Evolutionary conservation across 1,284 basidiomycete species (phyloP), one percentile per base, ranked within the genome.

Genomic region (Pseudozyma sp.): DNA sequence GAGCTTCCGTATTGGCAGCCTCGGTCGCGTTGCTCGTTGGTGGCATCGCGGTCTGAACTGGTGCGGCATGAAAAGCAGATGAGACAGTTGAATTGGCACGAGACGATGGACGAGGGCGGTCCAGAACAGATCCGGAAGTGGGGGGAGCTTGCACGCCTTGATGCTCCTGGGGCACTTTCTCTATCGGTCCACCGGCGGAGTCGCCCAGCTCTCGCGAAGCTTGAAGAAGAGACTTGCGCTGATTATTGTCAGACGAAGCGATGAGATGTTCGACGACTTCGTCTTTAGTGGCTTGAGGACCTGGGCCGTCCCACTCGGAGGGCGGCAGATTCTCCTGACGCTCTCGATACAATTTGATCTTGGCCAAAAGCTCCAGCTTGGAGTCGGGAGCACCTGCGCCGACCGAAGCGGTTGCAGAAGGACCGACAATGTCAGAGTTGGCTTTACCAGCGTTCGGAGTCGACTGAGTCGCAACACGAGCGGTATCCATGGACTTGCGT

Each of bases 331-430:
- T 78, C 59, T 81, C 78, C 52, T 81, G 79, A 25, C 78, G 65
- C 55, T 80, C 79, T 54, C 79, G 59, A 44, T 81, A 81, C 19
- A 80, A 59, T 60, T 81, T 81, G 74, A 81, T 81, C 49, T 68
- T 67, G 18, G 78, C 78, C 19, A 81, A 59, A 16, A 81, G 66
- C 35, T 74, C 71, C 21, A 73, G 59, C 43, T 79, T 68, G 1
- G 76, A 36, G 16, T 69, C 48, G 35, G 25, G 51, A 21, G 47
- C 12, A 6, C 12, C 45, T 21, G 52, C 44, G 13, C 10, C 10
- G 5, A 40, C 25, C 10, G 52, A 25, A 19, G n/a, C n/a, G n/a
- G 25, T 6, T 31, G 52, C 11, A 13, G 70, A 47, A n/a, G 57
- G 12, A 13, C 34, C 52, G 2, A 55, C 57, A 38, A 70, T 67